Percentiles rank a stretch among this genome's conserved stretches.
phyloP scores from a whole-genome alignment of 257 asterid species.

The Ballota nigra region DNA sequence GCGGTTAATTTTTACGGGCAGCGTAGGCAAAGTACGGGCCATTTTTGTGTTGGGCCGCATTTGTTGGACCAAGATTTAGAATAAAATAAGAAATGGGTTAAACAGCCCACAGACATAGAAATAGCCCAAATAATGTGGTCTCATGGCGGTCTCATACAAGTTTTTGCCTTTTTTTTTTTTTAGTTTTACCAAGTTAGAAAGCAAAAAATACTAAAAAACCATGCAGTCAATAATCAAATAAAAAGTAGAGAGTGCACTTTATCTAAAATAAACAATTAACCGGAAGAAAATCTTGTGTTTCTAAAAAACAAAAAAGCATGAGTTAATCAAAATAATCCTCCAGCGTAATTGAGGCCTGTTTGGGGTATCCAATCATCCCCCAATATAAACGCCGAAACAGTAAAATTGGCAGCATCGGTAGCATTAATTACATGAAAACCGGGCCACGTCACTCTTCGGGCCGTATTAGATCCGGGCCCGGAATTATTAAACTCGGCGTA shows the following conservation, averaged over 20 bases:
- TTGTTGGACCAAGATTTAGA: too few species aligned
- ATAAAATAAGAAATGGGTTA: too few species aligned
- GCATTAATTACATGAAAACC: constrained; percentile 44
- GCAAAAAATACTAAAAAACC: not conserved
- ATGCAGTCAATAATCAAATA: not conserved
- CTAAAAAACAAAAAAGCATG: not conserved
- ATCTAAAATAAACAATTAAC: not conserved
- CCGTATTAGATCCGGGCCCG: constrained; percentile 60
- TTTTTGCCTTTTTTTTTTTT: too few species aligned
- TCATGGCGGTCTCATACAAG: too few species aligned
- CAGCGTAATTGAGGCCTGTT: constrained; percentile 45
- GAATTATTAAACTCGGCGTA: constrained; percentile 59
- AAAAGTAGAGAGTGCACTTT: not conserved
- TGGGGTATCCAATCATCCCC: constrained; percentile 69
- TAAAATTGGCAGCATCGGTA: constrained; percentile 55
- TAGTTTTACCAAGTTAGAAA: too few species aligned
- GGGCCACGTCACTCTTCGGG: constrained; percentile 66
- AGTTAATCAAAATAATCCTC: constrained; percentile 31
- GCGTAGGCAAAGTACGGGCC: too few species aligned
- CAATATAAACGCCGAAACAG: constrained; percentile 40
- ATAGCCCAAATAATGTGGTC: too few species aligned
- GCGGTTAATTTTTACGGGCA: too few species aligned
- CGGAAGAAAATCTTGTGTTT: not conserved
- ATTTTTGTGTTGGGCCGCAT: too few species aligned
- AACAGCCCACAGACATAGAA: too few species aligned